Percentiles rank a stretch among this genome's conserved stretches.
Evolutionary conservation across 1,284 basidiomycete genomes (phyloP).

Genomic region (Gomphus bonarii): DNA sequence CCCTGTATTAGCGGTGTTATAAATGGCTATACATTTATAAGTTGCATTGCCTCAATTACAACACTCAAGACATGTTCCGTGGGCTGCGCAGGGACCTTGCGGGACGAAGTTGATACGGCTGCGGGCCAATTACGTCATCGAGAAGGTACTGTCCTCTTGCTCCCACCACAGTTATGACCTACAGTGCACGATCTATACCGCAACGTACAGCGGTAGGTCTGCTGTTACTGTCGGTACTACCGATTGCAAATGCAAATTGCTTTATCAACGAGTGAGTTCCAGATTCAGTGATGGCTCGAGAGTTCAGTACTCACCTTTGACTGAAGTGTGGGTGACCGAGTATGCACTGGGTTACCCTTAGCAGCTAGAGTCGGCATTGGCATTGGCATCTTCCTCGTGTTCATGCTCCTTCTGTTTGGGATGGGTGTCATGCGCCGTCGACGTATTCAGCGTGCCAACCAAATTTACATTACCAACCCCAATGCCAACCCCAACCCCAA

Average conservation of each 20-base stretch:
- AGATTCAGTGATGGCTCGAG: background rate
- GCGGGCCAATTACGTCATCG: background rate
- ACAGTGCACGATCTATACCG: background rate
- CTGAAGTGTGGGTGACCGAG: background rate
- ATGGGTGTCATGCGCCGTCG: background rate
- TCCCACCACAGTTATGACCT: background rate
- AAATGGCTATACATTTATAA: no score
- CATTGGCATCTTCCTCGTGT: background rate
- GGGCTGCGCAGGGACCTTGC: no score
- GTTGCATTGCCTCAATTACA: no score
- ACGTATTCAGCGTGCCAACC: conserved; percentile 1
- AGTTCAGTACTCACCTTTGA: background rate
- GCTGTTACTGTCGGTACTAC: background rate
- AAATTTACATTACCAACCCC: conserved; percentile 2
- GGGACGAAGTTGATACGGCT: background rate
- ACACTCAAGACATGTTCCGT: no score
- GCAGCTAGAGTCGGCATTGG: conserved; percentile 8
- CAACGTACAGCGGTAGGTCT: background rate
- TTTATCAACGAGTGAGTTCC: background rate
- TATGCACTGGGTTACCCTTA: background rate
- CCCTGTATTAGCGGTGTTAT: no score
- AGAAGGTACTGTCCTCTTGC: background rate
- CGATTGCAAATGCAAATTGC: background rate
- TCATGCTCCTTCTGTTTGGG: background rate
- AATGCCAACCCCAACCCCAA: background rate